phyloP scores from a whole-genome alignment of 129 eudicot genomes.

The Chrysanthemum makinoi region DNA sequence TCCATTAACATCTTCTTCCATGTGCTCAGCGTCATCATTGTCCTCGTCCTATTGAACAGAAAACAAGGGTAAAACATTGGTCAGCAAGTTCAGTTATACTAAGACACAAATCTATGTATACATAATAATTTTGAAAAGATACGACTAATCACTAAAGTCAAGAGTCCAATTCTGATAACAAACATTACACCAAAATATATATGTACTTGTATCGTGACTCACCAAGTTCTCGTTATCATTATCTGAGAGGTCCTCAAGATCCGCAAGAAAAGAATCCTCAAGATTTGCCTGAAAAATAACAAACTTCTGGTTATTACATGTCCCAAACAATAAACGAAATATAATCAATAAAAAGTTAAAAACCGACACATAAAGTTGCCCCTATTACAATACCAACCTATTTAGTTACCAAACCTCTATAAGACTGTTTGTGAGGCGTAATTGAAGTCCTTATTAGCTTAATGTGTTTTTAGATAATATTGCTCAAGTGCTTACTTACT shows the following conservation, averaged over 20 bases:
- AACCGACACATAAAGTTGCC: neutral
- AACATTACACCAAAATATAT: neutral
- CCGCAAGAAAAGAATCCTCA: conserved; percentile 94
- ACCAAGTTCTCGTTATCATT: conserved; percentile 70
- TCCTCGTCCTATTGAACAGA: conserved; percentile 57
- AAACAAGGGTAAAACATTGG: neutral
- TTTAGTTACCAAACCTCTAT: neutral
- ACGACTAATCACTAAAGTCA: neutral
- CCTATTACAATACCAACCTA: neutral
- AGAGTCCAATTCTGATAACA: neutral
- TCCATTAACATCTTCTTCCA: conserved; percentile 81
- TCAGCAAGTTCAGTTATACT: conserved; percentile 8
- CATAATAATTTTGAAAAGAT: too few relatives aligned
- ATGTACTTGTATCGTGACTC: conserved; percentile 21
- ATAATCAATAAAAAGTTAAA: neutral
- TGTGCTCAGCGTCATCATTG: conserved; percentile 50
- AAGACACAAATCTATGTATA: too few relatives aligned
- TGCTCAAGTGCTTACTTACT: too few relatives aligned
- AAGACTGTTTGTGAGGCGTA: too few relatives aligned
- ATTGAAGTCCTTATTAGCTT: too few relatives aligned
- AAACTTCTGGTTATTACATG: neutral
- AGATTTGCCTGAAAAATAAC: conserved; percentile 65
- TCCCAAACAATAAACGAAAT: neutral
- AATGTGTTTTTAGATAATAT: too few relatives aligned
- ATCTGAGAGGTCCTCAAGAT: conserved; percentile 95